Conservation (phyloP, 1,284 basidiomycete genomes). For the Leccinum griseonigrum region DNA sequence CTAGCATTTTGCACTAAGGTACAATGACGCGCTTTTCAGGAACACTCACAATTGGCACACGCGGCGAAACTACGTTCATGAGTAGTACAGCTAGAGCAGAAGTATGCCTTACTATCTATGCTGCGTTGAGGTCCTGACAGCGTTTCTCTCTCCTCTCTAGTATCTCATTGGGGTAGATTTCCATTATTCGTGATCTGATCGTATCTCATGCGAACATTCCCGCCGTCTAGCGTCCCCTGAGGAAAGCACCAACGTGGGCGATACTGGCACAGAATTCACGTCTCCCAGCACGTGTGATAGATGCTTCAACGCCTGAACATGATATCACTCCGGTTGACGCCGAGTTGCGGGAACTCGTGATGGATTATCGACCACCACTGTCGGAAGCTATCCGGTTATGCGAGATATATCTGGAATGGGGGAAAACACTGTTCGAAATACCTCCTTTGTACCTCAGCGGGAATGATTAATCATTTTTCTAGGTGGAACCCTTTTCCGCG, state of each 20-base stretch:
- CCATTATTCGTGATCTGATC: constrained; percentile 11
- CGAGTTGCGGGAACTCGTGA: constrained; percentile 40
- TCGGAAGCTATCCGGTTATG: constrained; percentile 53
- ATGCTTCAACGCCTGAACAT: constrained; percentile 32
- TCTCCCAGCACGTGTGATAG: constrained; percentile 34
- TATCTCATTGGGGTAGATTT: constrained; percentile 48
- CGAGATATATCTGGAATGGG: constrained; percentile 54
- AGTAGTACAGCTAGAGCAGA: constrained; percentile 65
- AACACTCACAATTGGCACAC: constrained; percentile 54
- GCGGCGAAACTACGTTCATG: constrained; percentile 55
- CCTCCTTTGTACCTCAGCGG: background rate
- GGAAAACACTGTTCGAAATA: constrained; percentile 44
- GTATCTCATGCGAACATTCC: background rate
- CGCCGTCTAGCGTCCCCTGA: constrained; percentile 15
- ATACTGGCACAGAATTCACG: constrained; percentile 27
- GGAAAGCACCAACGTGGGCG: constrained; percentile 18
- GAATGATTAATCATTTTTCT: constrained; percentile 8
- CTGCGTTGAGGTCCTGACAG: constrained; percentile 1
- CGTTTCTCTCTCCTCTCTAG: constrained; percentile 30
- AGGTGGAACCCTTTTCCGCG: constrained; percentile 39
- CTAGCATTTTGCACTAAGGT: background rate
- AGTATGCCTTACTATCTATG: constrained; percentile 35
- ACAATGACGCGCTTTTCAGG: constrained; percentile 35
- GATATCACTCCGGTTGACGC: constrained; percentile 32
- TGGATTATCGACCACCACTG: constrained; percentile 44